Evolutionary conservation across 1,139 yeast genomes (phyloP).

Genomic region (Meyerozyma guilliermondii): DNA sequence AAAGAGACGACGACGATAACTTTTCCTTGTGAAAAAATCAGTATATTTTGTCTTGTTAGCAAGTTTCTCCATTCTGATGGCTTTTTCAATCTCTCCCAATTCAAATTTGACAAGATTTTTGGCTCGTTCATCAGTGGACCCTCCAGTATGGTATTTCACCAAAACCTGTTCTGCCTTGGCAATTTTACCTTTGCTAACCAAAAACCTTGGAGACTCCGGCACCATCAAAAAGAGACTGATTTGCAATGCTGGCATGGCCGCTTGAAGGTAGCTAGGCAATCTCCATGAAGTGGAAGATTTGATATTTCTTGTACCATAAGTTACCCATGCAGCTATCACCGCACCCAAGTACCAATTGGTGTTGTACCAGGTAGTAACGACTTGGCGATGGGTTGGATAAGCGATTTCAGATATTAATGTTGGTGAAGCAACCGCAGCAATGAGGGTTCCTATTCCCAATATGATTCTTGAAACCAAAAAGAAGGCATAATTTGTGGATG

Average conservation of each 20-base stretch:
- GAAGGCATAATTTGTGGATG: constrained; percentile 27
- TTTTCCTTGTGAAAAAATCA: constrained; percentile 29
- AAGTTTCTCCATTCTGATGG: constrained; percentile 30
- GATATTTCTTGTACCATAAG: constrained; percentile 40
- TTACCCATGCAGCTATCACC: constrained; percentile 49
- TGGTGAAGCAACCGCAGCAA: constrained; percentile 36
- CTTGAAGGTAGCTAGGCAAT: constrained; percentile 23
- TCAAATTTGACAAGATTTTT: constrained; percentile 38
- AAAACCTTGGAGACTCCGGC: constrained; percentile 25
- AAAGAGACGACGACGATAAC: constrained; percentile 42
- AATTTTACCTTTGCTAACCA: constrained; percentile 1
- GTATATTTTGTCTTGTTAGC: constrained; percentile 18
- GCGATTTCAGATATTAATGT: constrained; percentile 37
- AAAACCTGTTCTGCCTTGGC: constrained; percentile 3
- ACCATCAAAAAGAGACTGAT: constrained; percentile 14
- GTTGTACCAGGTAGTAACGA: constrained; percentile 43
- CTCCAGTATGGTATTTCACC: constrained; percentile 29
- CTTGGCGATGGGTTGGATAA: constrained; percentile 46
- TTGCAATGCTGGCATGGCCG: constrained; percentile 15
- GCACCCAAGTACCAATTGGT: constrained; percentile 44
- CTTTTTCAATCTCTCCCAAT: constrained; percentile 38
- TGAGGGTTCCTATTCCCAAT: constrained; percentile 38
- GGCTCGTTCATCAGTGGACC: constrained; percentile 23
- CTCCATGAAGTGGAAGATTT: constrained; percentile 16
- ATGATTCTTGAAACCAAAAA: constrained; percentile 34